Percentiles rank a stretch among this genome's conserved stretches.
These are phyloP conservation scores for Suhomyces bribrorum DNA, from an alignment of 1,139 yeast genomes.

Conservation along the genomic window DNA sequence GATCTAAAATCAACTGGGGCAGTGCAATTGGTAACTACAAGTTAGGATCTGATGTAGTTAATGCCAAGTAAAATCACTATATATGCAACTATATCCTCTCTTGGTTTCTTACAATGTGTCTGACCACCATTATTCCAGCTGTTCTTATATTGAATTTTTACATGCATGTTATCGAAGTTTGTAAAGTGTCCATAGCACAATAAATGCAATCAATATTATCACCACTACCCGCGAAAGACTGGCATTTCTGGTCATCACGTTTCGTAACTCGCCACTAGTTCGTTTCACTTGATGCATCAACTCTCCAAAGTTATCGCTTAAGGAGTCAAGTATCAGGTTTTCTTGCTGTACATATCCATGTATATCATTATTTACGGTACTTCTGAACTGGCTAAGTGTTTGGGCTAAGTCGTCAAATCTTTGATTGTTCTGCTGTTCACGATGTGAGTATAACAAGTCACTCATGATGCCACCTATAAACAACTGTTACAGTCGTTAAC, in stretches of 20 bases:
- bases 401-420: slow-evolving; percentile 48
- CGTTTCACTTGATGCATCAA: slow-evolving; percentile 61
- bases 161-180: slow-evolving; percentile 27
- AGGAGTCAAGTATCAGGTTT: slow-evolving; percentile 48
- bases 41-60: slow-evolving; percentile 81
- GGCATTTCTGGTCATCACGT: slow-evolving; percentile 46
- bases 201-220: slow-evolving; percentile 56
- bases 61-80: slow-evolving; percentile 12
- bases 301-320: slow-evolving; percentile 61
- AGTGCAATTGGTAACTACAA: slow-evolving; percentile 87
- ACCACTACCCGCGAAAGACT: slow-evolving; percentile 45
- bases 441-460: slow-evolving; percentile 41
- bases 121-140: not conserved
- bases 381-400: slow-evolving; percentile 47
- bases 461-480: slow-evolving; percentile 24
- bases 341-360: slow-evolving; percentile 47
- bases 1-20: slow-evolving; percentile 94
- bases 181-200: slow-evolving; percentile 66
- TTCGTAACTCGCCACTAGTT: slow-evolving; percentile 66
- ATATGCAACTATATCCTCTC: not conserved
- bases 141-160: slow-evolving; percentile 1
- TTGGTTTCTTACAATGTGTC: not conserved
- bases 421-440: slow-evolving; percentile 49
- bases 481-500: no score
- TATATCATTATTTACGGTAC: slow-evolving; percentile 46